Base-by-base conservation (phyloP, 495 filamentous ascomycete species). In the Podospora conica region DNA sequence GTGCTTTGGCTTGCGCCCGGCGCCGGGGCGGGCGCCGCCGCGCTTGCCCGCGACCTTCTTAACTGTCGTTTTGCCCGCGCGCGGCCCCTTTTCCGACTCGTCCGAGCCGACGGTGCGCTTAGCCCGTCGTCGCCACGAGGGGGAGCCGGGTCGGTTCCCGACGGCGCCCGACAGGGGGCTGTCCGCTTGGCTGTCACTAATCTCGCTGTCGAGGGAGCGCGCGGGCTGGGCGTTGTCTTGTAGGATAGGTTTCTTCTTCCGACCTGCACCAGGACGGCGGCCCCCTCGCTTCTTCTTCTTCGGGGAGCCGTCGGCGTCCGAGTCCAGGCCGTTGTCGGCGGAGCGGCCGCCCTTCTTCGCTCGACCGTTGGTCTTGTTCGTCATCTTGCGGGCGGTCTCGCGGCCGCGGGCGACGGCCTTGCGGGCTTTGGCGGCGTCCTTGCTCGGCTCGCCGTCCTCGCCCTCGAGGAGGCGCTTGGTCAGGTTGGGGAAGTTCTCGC, bases 401-500 rank as follows among this genome's bases (percentile, higher is more conserved):
- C 33, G 58, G 3, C 69, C 69, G 48, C 67, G 67, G 7, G 48
- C 23, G 48, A 62, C 61, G 60, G 53, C 33, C 59, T 74, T 76
- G 11, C 68, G 68, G 15, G 40, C 6, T 63, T 75, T 75, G 20
- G 23, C 57, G 22, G 66, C 55, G 1, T 29, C 55, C 4, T 67
- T 64, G 15, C 27, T 73, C 59, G 63, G 56, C 31, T 77, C 75
- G 55, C 77, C 78, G 21, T 75, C 78, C 54, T 81, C 78, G 28
- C 74, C 75, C 65, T 82, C 82, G 24, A 82, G 74, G 0, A 83
- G 72, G 60, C 81, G 81, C 69, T 82, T 80, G 27, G 79, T 81
- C 57, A 82, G 66, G 66, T 83, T 83, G 27, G 79, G 81, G 68
- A 81, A 80, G 25, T 79, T 80, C 67, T 82, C 84, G 53, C 82